These are phyloP conservation scores for Hortaea werneckii DNA, from an alignment of 2,329 filamentous ascomycete species.

Conservation along the genomic window DNA sequence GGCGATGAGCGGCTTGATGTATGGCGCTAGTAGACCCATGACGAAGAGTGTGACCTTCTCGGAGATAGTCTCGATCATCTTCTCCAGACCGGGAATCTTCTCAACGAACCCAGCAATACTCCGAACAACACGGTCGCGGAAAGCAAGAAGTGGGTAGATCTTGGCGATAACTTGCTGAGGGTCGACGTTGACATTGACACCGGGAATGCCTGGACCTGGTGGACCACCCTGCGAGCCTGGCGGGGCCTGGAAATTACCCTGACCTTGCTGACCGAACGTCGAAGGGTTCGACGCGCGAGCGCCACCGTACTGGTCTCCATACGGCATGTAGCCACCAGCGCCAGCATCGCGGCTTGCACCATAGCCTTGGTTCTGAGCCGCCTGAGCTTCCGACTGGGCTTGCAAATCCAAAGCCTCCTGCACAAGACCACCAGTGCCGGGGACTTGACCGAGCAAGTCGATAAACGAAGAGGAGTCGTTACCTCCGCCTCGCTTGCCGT, in stretches of 20 bases:
- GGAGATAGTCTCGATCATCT: slow-evolving; percentile 84
- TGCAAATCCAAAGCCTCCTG: slow-evolving; percentile 39
- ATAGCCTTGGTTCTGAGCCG: slow-evolving; percentile 26
- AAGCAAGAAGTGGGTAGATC: slow-evolving; percentile 91
- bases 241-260: slow-evolving; percentile 20
- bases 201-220: slow-evolving; percentile 48
- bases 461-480: slow-evolving; percentile 41
- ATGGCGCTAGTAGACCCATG: slow-evolving; percentile 80
- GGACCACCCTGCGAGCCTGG: slow-evolving; percentile 29
- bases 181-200: slow-evolving; percentile 70
- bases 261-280: slow-evolving; percentile 12
- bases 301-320: slow-evolving; percentile 11
- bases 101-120: slow-evolving; percentile 75
- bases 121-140: slow-evolving; percentile 88
- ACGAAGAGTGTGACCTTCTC: slow-evolving; percentile 90
- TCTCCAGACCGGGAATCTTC: slow-evolving; percentile 83
- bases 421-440: slow-evolving; percentile 41
- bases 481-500: slow-evolving; percentile 18
- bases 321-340: slow-evolving; percentile 11
- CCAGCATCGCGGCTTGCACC: slow-evolving; percentile 7
- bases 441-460: slow-evolving; percentile 64
- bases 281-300: slow-evolving; percentile 18
- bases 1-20: slow-evolving; percentile 83
- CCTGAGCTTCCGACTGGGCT: slow-evolving; percentile 38
- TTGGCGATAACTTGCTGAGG: slow-evolving; percentile 39